Conservation (phyloP, 495 filamentous ascomycete genomes). For the Aspergillus mulundensis region DNA sequence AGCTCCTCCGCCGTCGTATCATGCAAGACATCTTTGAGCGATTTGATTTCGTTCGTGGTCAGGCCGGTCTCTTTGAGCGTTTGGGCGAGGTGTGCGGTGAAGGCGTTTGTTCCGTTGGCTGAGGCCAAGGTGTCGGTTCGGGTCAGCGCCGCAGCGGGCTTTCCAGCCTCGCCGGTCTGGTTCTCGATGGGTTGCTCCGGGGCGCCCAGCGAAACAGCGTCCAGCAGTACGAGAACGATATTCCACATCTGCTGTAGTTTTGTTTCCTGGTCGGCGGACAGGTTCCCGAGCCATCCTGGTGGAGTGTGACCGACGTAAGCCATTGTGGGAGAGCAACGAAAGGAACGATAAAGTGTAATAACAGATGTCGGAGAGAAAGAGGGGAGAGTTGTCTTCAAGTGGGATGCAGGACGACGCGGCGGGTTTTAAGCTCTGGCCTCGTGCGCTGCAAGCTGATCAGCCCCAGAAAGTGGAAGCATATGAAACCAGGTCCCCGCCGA, state of each 20-base stretch:
- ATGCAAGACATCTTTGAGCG: slow-evolving; percentile 26
- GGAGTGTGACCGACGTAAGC: slow-evolving; percentile 20
- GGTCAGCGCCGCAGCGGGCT: slow-evolving; percentile 9
- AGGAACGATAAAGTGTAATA: background rate
- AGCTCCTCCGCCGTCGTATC: slow-evolving; percentile 63
- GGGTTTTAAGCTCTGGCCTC: background rate
- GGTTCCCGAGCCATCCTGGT: slow-evolving; percentile 75
- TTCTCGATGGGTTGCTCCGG: slow-evolving; percentile 15
- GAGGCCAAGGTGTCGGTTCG: slow-evolving; percentile 27
- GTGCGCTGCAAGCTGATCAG: background rate
- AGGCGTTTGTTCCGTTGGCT: slow-evolving; percentile 15
- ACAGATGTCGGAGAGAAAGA: background rate
- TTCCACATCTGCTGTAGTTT: slow-evolving; percentile 83
- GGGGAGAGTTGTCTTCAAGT: background rate
- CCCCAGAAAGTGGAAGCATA: slow-evolving; percentile 9
- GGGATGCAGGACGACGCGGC: background rate
- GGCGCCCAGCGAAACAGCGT: slow-evolving; percentile 27
- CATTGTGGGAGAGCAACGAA: slow-evolving; percentile 6
- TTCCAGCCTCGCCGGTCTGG: slow-evolving; percentile 6
- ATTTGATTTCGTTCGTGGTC: slow-evolving; percentile 25
- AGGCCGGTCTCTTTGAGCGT: slow-evolving; percentile 24
- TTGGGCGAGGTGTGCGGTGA: slow-evolving; percentile 18
- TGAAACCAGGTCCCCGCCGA: slow-evolving; percentile 7
- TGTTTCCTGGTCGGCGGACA: slow-evolving; percentile 76
- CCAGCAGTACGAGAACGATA: slow-evolving; percentile 68